Evolutionary conservation across 2,329 filamentous ascomycete genomes (phyloP).

Genomic region (Ophiocordyceps camponoti-leonardi): DNA sequence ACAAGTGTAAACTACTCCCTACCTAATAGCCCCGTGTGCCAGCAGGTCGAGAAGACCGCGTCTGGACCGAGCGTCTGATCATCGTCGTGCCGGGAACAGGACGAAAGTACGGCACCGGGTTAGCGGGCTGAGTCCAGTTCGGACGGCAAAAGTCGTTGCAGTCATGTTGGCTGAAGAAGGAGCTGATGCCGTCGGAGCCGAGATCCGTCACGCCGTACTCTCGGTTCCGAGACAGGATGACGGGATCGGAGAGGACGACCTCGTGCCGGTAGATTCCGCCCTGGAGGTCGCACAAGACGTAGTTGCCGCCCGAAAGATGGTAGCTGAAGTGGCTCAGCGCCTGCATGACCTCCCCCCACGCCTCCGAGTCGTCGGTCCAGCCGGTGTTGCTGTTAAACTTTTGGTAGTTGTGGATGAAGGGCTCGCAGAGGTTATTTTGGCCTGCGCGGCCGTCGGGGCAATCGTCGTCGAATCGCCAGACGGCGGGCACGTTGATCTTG

Average conservation of each 20-base stretch:
- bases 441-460: conserved; percentile 3
- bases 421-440: conserved; percentile 13
- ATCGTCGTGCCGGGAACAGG: too few relatives aligned
- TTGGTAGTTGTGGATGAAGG: conserved; percentile 22
- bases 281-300: conserved; percentile 23
- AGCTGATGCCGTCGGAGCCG: conserved; percentile 18
- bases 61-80: too few relatives aligned
- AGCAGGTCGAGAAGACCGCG: too few relatives aligned
- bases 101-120: neutral
- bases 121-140: neutral
- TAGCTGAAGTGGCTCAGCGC: conserved; percentile 26
- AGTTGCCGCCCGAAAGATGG: conserved; percentile 16
- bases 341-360: conserved; percentile 20
- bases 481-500: conserved; percentile 16
- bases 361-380: conserved; percentile 13
- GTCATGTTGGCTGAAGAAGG: conserved; percentile 19
- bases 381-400: conserved; percentile 27
- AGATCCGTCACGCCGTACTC: conserved; percentile 22
- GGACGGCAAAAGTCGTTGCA: conserved; percentile 14
- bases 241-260: conserved; percentile 21
- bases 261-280: conserved; percentile 19
- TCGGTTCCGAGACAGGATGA: conserved; percentile 19
- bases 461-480: conserved; percentile 11
- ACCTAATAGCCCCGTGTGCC: too few relatives aligned
- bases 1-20: too few relatives aligned